These are phyloP conservation scores for Termitomyces sp. DNA, from an alignment of 768 basidiomycete species.

Conservation along the genomic window DNA sequence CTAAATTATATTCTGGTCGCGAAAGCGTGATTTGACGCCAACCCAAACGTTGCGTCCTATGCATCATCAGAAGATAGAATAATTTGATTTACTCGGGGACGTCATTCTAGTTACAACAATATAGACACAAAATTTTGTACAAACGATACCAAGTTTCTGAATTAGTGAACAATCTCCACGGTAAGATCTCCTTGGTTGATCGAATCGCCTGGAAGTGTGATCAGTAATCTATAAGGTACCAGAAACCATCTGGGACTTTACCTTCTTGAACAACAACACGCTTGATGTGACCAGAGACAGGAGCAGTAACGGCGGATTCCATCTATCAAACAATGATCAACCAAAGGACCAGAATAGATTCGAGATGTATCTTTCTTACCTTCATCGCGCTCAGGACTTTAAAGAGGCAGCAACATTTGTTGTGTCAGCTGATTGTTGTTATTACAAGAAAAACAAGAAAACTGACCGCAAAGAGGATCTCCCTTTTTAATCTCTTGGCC, in stretches of 20 bases:
- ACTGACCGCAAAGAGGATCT: conserved; percentile 88
- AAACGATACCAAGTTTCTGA: background rate
- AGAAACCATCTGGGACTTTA: conserved; percentile 23
- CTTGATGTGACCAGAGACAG: conserved; percentile 95
- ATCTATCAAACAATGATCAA: conserved; percentile 55
- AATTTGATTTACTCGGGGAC: background rate
- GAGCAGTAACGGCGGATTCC: conserved; percentile 96
- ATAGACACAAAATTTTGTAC: background rate
- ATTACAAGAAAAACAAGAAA: conserved; percentile 13
- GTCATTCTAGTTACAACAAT: conserved; percentile 1
- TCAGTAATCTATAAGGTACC: background rate
- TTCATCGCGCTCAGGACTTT: conserved; percentile 96
- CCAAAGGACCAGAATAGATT: background rate
- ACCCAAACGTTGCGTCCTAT: no score
- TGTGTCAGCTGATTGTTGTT: conserved; percentile 17
- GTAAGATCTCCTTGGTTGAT: conserved; percentile 92
- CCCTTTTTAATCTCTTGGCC: conserved; percentile 98
- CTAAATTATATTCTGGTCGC: background rate
- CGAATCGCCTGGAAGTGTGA: conserved; percentile 67
- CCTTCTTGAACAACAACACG: conserved; percentile 90
- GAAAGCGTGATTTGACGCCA: background rate
- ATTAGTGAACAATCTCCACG: conserved; percentile 70
- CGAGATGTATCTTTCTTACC: conserved; percentile 46
- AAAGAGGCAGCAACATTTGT: conserved; percentile 11
- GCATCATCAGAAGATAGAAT: background rate